phyloP scores from a whole-genome alignment of 2,329 filamentous ascomycete species.

The Sphaerulina musiva region DNA sequence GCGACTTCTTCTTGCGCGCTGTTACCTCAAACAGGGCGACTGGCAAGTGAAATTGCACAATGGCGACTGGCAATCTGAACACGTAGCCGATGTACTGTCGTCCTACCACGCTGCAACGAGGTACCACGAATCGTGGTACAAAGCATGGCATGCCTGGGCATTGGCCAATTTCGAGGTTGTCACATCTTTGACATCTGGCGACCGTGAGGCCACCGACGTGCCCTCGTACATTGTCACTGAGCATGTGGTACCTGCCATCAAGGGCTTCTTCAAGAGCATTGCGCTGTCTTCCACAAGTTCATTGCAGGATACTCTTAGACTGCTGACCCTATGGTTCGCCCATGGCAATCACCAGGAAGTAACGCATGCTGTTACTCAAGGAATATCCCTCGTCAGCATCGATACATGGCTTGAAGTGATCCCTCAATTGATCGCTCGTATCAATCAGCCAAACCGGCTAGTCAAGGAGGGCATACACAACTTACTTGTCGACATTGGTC shows the following conservation, averaged over 20 bases:
- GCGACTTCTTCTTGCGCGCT: slow-evolving; percentile 76
- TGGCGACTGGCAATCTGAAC: slow-evolving; percentile 80
- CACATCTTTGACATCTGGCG: slow-evolving; percentile 65
- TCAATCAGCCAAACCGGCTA: slow-evolving; percentile 87
- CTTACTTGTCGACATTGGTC: slow-evolving; percentile 83
- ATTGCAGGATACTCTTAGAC: slow-evolving; percentile 84
- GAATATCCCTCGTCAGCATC: slow-evolving; percentile 84
- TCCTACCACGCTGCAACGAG: slow-evolving; percentile 88
- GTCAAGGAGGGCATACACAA: slow-evolving; percentile 90
- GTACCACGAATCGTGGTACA: slow-evolving; percentile 94
- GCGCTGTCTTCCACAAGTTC: slow-evolving; percentile 85
- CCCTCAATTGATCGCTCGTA: slow-evolving; percentile 90
- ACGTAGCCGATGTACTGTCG: slow-evolving; percentile 80
- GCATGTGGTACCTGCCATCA: slow-evolving; percentile 89
- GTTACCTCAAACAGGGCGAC: slow-evolving; percentile 91
- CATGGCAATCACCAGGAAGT: slow-evolving; percentile 87
- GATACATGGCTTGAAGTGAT: slow-evolving; percentile 99
- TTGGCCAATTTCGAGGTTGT: slow-evolving; percentile 98
- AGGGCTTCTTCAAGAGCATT: slow-evolving; percentile 97
- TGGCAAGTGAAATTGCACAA: slow-evolving; percentile 85
- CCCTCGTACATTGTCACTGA: slow-evolving; percentile 67
- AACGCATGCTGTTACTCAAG: slow-evolving; percentile 79
- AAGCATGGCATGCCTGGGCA: slow-evolving; percentile 99
- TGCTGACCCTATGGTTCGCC: slow-evolving; percentile 93
- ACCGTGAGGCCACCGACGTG: slow-evolving; percentile 51